phyloP scores from a whole-genome alignment of 1,139 yeast genomes.

The Torulaspora globosa region DNA sequence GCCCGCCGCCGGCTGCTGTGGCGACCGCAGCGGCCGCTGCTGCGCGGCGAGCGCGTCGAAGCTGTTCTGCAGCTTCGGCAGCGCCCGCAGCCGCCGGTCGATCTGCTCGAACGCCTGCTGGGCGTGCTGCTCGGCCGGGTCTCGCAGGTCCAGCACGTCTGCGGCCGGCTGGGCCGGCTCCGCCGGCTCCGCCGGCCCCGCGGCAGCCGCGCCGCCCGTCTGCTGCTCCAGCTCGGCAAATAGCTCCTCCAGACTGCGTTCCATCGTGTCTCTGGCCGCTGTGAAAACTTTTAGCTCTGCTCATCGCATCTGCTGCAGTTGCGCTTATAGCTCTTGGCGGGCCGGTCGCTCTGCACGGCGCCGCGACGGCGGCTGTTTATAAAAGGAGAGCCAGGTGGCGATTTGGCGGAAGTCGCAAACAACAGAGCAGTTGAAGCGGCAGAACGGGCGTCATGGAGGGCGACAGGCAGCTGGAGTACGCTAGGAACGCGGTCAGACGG shows the following conservation, averaged over 20 bases:
- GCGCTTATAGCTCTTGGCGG: background rate
- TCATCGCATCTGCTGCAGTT: background rate
- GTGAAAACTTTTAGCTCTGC: slow-evolving; percentile 2
- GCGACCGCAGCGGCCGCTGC: slow-evolving; percentile 1
- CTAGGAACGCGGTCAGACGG: slow-evolving; percentile 20
- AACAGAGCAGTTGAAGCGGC: background rate
- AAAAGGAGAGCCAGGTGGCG: background rate
- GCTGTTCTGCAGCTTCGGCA: slow-evolving; percentile 32
- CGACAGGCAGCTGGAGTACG: slow-evolving; percentile 19
- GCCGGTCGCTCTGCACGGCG: background rate
- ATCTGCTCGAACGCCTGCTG: slow-evolving; percentile 29
- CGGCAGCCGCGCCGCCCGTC: background rate
- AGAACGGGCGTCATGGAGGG: slow-evolving; percentile 5
- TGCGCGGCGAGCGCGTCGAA: slow-evolving; percentile 28
- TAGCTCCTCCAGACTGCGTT: slow-evolving; percentile 9
- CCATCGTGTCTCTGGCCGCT: slow-evolving; percentile 7
- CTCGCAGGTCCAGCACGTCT: slow-evolving; percentile 27
- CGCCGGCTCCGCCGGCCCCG: background rate
- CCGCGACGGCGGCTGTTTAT: slow-evolving; percentile 6
- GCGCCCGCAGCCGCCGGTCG: slow-evolving; percentile 27
- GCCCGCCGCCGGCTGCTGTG: background rate
- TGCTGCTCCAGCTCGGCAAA: slow-evolving; percentile 9
- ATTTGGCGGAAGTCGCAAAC: background rate
- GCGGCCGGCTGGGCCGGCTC: background rate
- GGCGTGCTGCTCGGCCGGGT: slow-evolving; percentile 17